Conservation (phyloP, 768 basidiomycete genomes). For the Rhizopogon sp. region DNA sequence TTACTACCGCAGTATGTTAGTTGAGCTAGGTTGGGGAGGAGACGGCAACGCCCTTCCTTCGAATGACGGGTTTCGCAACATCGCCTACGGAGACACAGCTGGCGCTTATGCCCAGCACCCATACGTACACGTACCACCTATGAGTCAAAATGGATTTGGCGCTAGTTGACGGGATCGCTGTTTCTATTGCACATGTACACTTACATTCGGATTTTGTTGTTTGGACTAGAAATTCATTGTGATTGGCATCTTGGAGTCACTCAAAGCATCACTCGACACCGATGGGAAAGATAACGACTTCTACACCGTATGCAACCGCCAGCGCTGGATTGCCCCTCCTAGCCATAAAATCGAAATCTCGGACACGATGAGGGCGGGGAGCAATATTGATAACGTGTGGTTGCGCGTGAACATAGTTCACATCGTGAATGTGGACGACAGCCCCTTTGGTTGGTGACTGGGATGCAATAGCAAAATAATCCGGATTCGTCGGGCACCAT, state of each 20-base stretch:
- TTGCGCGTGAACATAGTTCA: slow-evolving; percentile 56
- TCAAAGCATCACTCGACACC: slow-evolving; percentile 43
- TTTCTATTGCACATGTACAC: not conserved
- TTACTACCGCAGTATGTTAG: slow-evolving; percentile 73
- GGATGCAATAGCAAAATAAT: slow-evolving; percentile 74
- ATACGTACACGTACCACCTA: slow-evolving; percentile 21
- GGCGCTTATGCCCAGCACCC: slow-evolving; percentile 28
- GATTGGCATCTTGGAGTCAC: not conserved
- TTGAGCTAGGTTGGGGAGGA: slow-evolving; percentile 65
- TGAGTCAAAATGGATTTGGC: slow-evolving; percentile 19
- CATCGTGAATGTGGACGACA: slow-evolving; percentile 64
- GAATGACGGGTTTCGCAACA: slow-evolving; percentile 20
- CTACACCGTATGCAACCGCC: slow-evolving; percentile 60
- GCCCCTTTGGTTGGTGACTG: slow-evolving; percentile 58
- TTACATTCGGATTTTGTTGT: not conserved
- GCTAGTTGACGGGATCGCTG: slow-evolving; percentile 10
- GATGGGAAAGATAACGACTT: slow-evolving; percentile 57
- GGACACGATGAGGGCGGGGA: slow-evolving; percentile 58
- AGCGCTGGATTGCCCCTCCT: slow-evolving; percentile 57
- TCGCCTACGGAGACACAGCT: slow-evolving; percentile 30
- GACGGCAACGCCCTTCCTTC: slow-evolving; percentile 22
- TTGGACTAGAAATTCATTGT: slow-evolving; percentile 13
- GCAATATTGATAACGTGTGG: slow-evolving; percentile 56
- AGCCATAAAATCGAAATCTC: slow-evolving; percentile 75
- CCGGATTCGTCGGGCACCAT: slow-evolving; percentile 74